Evolutionary conservation across 2,329 filamentous ascomycete species (phyloP).

Genomic region (Pseudogymnoascus sp.): DNA sequence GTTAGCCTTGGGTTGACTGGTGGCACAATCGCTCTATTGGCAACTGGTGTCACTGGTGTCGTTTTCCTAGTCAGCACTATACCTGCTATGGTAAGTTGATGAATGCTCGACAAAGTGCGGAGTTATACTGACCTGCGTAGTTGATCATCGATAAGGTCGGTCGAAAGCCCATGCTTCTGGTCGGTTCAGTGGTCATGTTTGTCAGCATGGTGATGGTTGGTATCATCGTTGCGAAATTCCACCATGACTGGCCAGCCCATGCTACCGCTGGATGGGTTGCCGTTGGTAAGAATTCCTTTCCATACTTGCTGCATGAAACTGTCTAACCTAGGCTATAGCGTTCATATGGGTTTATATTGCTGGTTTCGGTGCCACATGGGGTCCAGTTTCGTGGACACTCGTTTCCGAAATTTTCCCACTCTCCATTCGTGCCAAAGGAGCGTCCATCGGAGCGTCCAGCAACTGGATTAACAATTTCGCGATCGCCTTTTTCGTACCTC

Average conservation of each 20-base stretch:
- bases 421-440: conserved; percentile 33
- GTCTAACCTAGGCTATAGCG: conserved; percentile 10
- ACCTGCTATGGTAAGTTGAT: conserved; percentile 26
- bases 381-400: conserved; percentile 31
- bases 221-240: conserved; percentile 34
- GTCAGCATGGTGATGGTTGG: conserved; percentile 34
- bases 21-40: conserved; percentile 50
- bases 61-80: conserved; percentile 36
- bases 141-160: conserved; percentile 38
- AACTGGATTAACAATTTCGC: conserved; percentile 43
- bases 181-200: conserved; percentile 34
- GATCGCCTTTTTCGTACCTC: conserved; percentile 39
- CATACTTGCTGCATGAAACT: not conserved
- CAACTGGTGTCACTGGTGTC: conserved; percentile 56
- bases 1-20: conserved; percentile 53
- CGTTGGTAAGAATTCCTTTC: conserved; percentile 21
- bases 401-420: conserved; percentile 34
- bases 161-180: conserved; percentile 34
- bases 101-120: not conserved
- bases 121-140: conserved; percentile 41
- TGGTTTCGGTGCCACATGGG: conserved; percentile 29
- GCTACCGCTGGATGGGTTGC: conserved; percentile 33
- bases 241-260: conserved; percentile 32
- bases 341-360: conserved; percentile 29
- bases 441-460: conserved; percentile 35